These are phyloP conservation scores for Lepidium aucheri DNA, from an alignment of 345 rosid genomes.

Conservation along the genomic window DNA sequence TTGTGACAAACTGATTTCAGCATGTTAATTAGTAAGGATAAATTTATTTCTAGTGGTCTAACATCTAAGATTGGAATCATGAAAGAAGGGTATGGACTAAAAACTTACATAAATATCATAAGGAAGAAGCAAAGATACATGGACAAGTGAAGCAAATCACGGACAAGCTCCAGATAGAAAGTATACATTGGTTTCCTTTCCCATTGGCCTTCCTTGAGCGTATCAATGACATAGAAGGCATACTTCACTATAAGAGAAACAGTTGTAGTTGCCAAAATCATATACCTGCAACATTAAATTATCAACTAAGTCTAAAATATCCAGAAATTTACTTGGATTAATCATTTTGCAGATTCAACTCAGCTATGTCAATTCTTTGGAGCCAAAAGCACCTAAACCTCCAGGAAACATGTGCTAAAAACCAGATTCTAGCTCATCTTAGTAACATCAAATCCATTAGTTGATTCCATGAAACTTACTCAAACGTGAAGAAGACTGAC, in stretches of 20 bases:
- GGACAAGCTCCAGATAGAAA: conserved; percentile 88
- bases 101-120: conserved; percentile 86
- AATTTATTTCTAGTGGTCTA: background rate
- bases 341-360: background rate
- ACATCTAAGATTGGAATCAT: background rate
- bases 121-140: conserved; percentile 96
- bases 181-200: conserved; percentile 86
- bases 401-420: background rate
- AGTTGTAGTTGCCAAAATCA: conserved; percentile 92
- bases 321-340: background rate
- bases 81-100: background rate
- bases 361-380: background rate
- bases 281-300: conserved; percentile 50
- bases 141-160: conserved; percentile 91
- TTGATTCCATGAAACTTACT: conserved; percentile 44
- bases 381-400: background rate
- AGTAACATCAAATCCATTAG: background rate
- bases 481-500: conserved; percentile 89
- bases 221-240: conserved; percentile 80
- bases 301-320: background rate
- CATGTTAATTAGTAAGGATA: background rate
- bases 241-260: conserved; percentile 77
- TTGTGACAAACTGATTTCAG: background rate
- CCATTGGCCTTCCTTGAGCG: conserved; percentile 98
- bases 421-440: background rate